A percentile compares a stretch with the other conserved stretches of the same genome.
phyloP scores from a whole-genome alignment of 306 rosid species.

The Citrullus mucosospermus region DNA sequence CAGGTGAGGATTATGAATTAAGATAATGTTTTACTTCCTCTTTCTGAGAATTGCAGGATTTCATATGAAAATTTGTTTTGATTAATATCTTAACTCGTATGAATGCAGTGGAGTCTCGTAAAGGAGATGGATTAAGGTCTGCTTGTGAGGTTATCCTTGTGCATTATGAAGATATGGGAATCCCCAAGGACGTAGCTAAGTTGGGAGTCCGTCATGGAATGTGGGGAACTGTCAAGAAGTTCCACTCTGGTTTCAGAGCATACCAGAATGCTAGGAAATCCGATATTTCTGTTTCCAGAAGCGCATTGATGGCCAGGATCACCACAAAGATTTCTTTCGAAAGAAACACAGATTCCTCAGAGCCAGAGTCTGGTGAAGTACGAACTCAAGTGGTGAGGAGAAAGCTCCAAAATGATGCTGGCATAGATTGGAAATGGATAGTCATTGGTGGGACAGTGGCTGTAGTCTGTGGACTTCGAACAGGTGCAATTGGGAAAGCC shows the following conservation, averaged over 20 bases:
- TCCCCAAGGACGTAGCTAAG: conserved; percentile 97
- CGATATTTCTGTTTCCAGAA: conserved; percentile 46
- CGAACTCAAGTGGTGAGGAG: conserved; percentile 12
- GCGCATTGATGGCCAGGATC: conserved; percentile 63
- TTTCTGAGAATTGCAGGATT: background rate
- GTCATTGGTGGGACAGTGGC: conserved; percentile 88
- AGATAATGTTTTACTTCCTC: background rate
- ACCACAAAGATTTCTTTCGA: conserved; percentile 46
- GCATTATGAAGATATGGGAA: conserved; percentile 97
- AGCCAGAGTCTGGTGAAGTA: conserved; percentile 19
- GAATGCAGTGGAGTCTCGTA: conserved; percentile 78
- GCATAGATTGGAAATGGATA: conserved; percentile 93
- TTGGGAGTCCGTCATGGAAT: conserved; percentile 95
- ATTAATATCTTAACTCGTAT: conserved; percentile 7
- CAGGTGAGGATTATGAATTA: conserved; percentile 45
- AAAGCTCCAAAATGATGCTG: conserved; percentile 22
- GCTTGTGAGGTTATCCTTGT: conserved; percentile 89
- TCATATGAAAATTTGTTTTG: background rate
- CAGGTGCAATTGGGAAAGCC: conserved; percentile 66
- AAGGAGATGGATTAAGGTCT: conserved; percentile 76
- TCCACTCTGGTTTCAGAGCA: conserved; percentile 88
- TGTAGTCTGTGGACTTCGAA: conserved; percentile 76
- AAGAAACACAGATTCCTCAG: conserved; percentile 33
- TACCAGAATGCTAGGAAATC: conserved; percentile 79
- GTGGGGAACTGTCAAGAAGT: conserved; percentile 96